A percentile compares a stretch with the other conserved stretches of the same genome.
Conservation (phyloP, 345 rosid genomes). For the Citrus cavaleriei region DNA sequence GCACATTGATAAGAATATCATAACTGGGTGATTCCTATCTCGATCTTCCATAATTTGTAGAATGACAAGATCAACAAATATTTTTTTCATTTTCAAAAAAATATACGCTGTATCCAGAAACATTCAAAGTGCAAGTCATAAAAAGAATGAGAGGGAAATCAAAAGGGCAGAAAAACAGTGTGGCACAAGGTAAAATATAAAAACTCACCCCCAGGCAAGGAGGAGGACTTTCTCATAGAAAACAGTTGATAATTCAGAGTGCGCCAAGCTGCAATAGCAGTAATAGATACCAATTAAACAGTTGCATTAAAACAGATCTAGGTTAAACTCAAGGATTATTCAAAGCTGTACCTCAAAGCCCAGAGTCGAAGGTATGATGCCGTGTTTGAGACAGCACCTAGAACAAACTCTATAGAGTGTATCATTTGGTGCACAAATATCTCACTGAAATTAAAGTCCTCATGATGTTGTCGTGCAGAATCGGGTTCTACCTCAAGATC, state of each 20-base stretch:
- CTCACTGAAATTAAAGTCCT: slow-evolving; percentile 95
- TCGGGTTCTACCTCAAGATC: slow-evolving; percentile 78
- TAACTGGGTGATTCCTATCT: background rate
- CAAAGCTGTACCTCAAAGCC: slow-evolving; percentile 75
- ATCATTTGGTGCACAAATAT: slow-evolving; percentile 99
- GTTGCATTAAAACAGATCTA: background rate
- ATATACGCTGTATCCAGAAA: background rate
- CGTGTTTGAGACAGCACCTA: slow-evolving; percentile 95
- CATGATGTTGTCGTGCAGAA: slow-evolving; percentile 69
- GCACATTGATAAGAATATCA: background rate
- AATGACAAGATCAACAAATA: background rate
- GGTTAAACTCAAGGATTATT: background rate
- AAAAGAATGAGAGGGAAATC: background rate
- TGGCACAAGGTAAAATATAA: background rate
- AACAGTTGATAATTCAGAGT: slow-evolving; percentile 91
- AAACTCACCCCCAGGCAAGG: slow-evolving; percentile 94
- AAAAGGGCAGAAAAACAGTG: background rate
- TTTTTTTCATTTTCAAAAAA: background rate
- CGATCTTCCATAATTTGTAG: background rate
- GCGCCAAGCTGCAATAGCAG: slow-evolving; percentile 74
- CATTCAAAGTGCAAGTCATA: background rate
- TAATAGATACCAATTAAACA: slow-evolving; percentile 13
- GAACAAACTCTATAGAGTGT: slow-evolving; percentile 94
- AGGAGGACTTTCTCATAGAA: slow-evolving; percentile 95
- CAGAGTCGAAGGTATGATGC: slow-evolving; percentile 99